phyloP scores from a whole-genome alignment of 345 rosid species.

The Rhodomyrtus tomentosa region DNA sequence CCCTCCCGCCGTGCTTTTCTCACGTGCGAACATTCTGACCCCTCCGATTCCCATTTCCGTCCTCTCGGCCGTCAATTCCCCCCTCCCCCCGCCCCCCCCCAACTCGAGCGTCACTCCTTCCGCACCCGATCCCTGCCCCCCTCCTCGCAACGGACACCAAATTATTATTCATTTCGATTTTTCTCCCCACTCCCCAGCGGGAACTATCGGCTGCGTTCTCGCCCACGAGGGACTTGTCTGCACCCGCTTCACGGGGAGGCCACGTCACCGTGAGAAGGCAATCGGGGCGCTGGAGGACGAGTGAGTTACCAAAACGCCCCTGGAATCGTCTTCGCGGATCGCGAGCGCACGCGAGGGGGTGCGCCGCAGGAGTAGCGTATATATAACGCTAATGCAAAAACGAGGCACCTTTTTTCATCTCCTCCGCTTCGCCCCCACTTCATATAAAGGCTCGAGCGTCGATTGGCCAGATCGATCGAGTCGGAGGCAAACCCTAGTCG shows the following conservation, averaged over 20 bases:
- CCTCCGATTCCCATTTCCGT: not conserved
- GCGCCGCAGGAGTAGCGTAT: not conserved
- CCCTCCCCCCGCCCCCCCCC: no score
- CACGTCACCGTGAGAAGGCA: not conserved
- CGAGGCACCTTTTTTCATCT: not conserved
- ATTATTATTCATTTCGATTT: constrained; percentile 12
- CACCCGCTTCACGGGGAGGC: not conserved
- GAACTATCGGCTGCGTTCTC: not conserved
- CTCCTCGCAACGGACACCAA: constrained; percentile 10
- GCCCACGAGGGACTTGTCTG: not conserved
- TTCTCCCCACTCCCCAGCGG: not conserved
- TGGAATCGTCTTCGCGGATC: not conserved
- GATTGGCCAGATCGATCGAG: not conserved
- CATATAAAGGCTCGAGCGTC: not conserved
- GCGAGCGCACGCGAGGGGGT: not conserved
- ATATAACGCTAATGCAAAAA: not conserved
- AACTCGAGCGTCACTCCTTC: not conserved
- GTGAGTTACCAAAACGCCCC: not conserved
- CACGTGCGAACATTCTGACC: not conserved
- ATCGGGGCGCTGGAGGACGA: not conserved
- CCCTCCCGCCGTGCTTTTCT: not conserved
- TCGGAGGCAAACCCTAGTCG: not conserved
- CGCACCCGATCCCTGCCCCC: not conserved
- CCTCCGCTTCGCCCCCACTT: not conserved
- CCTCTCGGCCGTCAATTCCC: not conserved